phyloP scores from a whole-genome alignment of 495 filamentous ascomycete species.

The Tuber melanosporum region DNA sequence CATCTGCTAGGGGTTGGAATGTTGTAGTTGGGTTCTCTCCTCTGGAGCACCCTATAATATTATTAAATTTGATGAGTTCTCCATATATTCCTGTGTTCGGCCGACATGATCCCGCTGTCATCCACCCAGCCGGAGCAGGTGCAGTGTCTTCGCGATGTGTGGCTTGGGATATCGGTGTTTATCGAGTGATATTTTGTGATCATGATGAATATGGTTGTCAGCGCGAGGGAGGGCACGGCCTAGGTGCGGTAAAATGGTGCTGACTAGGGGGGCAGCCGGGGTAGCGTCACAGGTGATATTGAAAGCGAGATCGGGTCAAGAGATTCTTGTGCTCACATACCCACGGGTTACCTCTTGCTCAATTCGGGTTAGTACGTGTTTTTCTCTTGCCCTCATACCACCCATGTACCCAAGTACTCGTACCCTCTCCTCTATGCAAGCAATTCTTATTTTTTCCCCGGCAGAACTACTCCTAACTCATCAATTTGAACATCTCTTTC shows the following conservation, averaged over 20 bases:
- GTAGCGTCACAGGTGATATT: not conserved
- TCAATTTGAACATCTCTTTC: not conserved
- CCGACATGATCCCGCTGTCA: no score
- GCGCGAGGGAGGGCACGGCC: no score
- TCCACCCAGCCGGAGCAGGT: no score
- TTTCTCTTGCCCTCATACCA: not conserved
- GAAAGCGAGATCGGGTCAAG: not conserved
- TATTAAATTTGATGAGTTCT: no score
- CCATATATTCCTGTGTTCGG: no score
- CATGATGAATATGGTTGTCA: no score
- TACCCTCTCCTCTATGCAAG: not conserved
- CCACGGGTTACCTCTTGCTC: not conserved
- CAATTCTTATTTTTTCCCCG: not conserved
- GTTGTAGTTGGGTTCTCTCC: no score
- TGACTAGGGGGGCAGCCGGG: not conserved
- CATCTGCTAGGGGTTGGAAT: no score
- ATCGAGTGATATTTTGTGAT: no score
- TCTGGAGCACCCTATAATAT: no score
- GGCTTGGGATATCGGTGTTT: no score
- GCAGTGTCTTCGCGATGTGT: no score
- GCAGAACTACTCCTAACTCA: not conserved
- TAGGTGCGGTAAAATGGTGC: not conserved
- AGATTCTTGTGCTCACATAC: not conserved
- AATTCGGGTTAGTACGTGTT: not conserved
- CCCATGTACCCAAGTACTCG: not conserved